These are phyloP conservation scores for Aspergillus carlsbadensis DNA, from an alignment of 495 filamentous ascomycete species.

Conservation along the genomic window DNA sequence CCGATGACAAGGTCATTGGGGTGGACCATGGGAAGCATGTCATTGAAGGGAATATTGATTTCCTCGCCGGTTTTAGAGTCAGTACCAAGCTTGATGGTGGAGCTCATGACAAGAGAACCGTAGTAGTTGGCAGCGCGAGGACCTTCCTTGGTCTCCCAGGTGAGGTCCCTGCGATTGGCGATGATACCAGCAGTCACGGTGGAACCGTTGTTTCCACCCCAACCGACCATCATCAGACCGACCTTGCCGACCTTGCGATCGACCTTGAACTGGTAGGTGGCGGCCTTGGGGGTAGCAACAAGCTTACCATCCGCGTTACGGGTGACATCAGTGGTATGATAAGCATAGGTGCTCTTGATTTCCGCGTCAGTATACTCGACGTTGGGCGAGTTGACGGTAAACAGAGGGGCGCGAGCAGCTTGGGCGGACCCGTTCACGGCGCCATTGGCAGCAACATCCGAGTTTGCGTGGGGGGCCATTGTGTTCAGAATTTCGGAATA, in stretches of 20 bases:
- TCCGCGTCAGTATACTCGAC: constrained; percentile 84
- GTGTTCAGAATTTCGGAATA: constrained; percentile 28
- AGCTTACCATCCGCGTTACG: constrained; percentile 71
- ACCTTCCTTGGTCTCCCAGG: constrained; percentile 93
- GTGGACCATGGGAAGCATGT: constrained; percentile 94
- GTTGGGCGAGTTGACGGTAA: constrained; percentile 87
- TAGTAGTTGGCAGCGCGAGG: constrained; percentile 89
- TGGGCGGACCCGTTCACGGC: constrained; percentile 69
- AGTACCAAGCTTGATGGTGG: constrained; percentile 92
- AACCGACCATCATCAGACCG: constrained; percentile 96
- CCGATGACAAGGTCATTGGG: constrained; percentile 94
- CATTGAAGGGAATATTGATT: constrained; percentile 93
- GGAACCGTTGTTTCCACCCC: constrained; percentile 97
- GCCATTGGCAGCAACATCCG: constrained; percentile 56
- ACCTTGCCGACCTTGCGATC: constrained; percentile 90
- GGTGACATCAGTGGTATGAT: constrained; percentile 85
- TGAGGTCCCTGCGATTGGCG: constrained; percentile 82
- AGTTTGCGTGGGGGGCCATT: constrained; percentile 95
- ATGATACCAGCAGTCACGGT: constrained; percentile 97
- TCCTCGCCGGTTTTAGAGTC: constrained; percentile 83
- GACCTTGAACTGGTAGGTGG: constrained; percentile 94
- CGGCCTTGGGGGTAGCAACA: constrained; percentile 83
- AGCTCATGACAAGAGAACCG: constrained; percentile 93
- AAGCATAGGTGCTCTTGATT: constrained; percentile 94
- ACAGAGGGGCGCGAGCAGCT: constrained; percentile 57